Base-by-base conservation (phyloP, 2,329 filamentous ascomycete genomes). In the Beauveria sp. region DNA sequence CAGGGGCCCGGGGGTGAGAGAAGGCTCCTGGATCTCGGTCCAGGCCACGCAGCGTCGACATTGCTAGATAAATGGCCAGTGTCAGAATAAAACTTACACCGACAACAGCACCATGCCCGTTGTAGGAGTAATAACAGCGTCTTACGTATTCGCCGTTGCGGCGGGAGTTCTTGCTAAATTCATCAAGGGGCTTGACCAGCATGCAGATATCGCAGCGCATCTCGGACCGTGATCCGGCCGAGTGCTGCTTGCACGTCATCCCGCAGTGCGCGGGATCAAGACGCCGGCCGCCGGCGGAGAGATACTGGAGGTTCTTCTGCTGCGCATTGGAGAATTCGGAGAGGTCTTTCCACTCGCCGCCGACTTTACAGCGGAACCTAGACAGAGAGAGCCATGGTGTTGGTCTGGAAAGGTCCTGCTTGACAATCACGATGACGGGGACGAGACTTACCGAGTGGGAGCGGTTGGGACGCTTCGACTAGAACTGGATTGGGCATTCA, bases 181-280 rank as follows among this genome's bases (percentile, higher is more conserved):
- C 55, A 0, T 70, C 64, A 2, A 67, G 52, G 0, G 68, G 63
- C 51, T 71, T 72, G 20, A 67, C 63, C 9, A 69, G 43, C 1
- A 60, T 45, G 57, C 75, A 78, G 0, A 73, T 51, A 3, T 69
- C 64, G 55, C 75, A 78, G 1, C 62, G 63, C 9, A 72, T 51
- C 62, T 76, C 70, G 3, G 51, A 43, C 0, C 65, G 58, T 5
- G 58, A 51, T 7, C 67, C 67, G 2, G 70, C 63, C 0, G 67
- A 66, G 57, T 77, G 75, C 5, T 73, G 69, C 8, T 67, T 67
- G 52, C 75, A 77, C 0, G 68, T 68, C 73, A 77, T 76, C 30
- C 73, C 73, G 1, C 69, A 71, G 47, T 71, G 71, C 0, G 68
- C 68, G 0, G 72, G 61, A 24, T 73, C 63, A n/a, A 73, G 47